Evolutionary conservation across 805 yeast species (phyloP), one percentile per base, ranked within the genome.

Genomic region (Clavispora phyllophila): DNA sequence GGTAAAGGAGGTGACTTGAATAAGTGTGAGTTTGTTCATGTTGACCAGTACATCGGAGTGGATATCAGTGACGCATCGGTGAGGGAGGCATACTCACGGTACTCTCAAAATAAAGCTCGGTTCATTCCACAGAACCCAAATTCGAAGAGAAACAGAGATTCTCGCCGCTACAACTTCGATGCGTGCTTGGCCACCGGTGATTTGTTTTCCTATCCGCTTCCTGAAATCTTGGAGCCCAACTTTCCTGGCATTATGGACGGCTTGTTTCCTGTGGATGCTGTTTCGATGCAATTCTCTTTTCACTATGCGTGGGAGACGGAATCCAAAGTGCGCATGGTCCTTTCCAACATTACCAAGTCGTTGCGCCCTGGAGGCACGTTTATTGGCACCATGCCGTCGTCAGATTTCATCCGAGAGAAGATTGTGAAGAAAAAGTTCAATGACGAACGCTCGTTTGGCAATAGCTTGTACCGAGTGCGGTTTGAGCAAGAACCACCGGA

Each of bases 1-100:
- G 99, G 99, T 12, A 95, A 93, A 61, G 99, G 99, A 40, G 99
- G 99, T 22, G 99, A 93, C 66, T 67, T 93, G 55, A 79, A 84
- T 53, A 93, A 93, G 61, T 91, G 96, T 81, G 85, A 82, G 40
- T 79, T 79, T 52, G 84, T 87, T 1, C 69, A 77, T 17, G 76
- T 87, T 2, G 74, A 78, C 18, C 90, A 89, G 37, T 87, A 85
- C 51, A 80, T 90, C 42, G 99, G 99, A 1, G 74, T 93, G 23
- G 99, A 93, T 63, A 82, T 93, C 35, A 89, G 96, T 15, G 93
- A 90, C 60, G 83, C 84, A 3, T 86, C 96, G 6, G 81, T 93
- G 40, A 71, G 75, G 40, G 96, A 93, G 59, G 98, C 97, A 0
- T 78, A 78, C 42, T 76, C 79, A 28, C 73, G 99, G 53, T 91